Evolutionary conservation across 2,329 filamentous ascomycete species (phyloP).

Genomic region (Tolypocladium inflatum): DNA sequence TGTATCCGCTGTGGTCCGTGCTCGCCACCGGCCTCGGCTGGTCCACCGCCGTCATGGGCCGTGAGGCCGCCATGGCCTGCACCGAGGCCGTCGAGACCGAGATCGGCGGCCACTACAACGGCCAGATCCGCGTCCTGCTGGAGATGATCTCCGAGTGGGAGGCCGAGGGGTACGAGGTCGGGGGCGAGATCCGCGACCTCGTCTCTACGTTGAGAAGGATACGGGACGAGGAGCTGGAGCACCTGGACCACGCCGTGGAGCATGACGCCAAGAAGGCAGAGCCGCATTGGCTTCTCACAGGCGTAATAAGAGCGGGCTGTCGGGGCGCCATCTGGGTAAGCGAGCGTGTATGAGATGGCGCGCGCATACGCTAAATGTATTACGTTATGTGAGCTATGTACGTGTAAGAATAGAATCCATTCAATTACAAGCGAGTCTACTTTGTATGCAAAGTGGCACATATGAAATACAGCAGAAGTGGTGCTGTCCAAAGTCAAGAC

Average conservation of each 20-base stretch:
- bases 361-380: neutral
- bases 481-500: neutral
- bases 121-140: conserved; percentile 73
- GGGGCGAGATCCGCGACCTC: conserved; percentile 66
- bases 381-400: neutral
- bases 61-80: conserved; percentile 96
- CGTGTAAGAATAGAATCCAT: neutral
- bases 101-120: conserved; percentile 93
- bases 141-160: conserved; percentile 74
- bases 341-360: conserved; percentile 50
- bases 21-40: conserved; percentile 78
- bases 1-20: conserved; percentile 83
- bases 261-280: conserved; percentile 85
- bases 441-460: neutral
- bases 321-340: conserved; percentile 88
- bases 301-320: conserved; percentile 82
- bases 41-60: conserved; percentile 78
- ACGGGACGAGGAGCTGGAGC: conserved; percentile 91
- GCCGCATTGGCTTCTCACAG: conserved; percentile 82
- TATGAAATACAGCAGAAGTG: neutral
- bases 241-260: conserved; percentile 89
- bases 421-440: conserved; percentile 2
- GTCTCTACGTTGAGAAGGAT: conserved; percentile 70
- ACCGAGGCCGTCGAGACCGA: conserved; percentile 98
- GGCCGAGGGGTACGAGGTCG: conserved; percentile 67